phyloP scores from a whole-genome alignment of 108 stramenopile species.

The Fragilaria crotonensis region DNA sequence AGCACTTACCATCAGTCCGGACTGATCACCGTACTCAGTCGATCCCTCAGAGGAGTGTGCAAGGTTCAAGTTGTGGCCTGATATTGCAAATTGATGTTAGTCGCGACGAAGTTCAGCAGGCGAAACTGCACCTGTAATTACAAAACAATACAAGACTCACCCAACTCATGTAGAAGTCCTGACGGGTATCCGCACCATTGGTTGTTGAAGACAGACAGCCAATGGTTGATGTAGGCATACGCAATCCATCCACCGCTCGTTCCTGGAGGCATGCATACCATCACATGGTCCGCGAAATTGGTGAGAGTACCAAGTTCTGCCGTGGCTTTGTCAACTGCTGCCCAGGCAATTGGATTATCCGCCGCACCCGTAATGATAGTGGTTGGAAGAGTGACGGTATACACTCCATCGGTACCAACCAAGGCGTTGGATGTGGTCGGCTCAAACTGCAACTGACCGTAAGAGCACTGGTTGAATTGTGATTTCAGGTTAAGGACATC shows the following conservation, averaged over 20 bases:
- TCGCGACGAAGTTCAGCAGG: not conserved
- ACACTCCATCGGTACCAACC: conserved; percentile 7
- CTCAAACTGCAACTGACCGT: conserved; percentile 11
- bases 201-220: conserved; percentile 35
- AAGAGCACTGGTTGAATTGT: conserved; percentile 12
- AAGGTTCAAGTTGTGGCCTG: conserved; percentile 11
- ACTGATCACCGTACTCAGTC: conserved; percentile 32
- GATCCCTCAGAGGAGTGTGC: conserved; percentile 35
- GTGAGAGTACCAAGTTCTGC: conserved; percentile 6
- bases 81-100: not conserved
- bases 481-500: conserved; percentile 13
- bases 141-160: conserved; percentile 4
- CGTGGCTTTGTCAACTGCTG: conserved; percentile 13
- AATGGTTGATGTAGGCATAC: conserved; percentile 33
- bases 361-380: conserved; percentile 3
- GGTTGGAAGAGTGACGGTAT: conserved; percentile 12
- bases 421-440: conserved; percentile 1
- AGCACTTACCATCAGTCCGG: not conserved
- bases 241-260: conserved; percentile 19
- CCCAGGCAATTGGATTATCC: conserved; percentile 14
- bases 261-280: conserved; percentile 39
- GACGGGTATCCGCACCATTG: conserved; percentile 44
- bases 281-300: conserved; percentile 24
- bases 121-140: too few species aligned
- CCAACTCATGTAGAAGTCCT: conserved; percentile 27